A percentile compares a stretch with the other conserved stretches of the same genome.
Evolutionary conservation across 768 basidiomycete genomes (phyloP).

Genomic region (Hypholoma fasciculare): DNA sequence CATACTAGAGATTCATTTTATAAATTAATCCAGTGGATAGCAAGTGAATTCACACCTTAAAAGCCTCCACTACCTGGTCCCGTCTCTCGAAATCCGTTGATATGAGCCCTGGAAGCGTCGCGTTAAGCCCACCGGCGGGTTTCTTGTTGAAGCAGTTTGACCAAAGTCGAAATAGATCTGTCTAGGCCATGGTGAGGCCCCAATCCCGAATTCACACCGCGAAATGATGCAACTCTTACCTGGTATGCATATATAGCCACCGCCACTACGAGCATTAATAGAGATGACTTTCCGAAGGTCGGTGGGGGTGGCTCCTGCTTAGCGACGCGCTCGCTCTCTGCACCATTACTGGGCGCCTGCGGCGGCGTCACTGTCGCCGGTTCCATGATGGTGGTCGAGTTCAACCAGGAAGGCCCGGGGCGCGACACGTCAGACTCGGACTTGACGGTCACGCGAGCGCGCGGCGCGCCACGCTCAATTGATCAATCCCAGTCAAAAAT

Average conservation of each 20-base stretch:
- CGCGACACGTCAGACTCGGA: too few relatives aligned
- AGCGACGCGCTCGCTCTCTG: neutral
- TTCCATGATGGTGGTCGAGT: too few relatives aligned
- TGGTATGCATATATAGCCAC: slow-evolving; percentile 21
- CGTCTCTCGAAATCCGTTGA: slow-evolving; percentile 40
- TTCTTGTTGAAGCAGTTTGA: neutral
- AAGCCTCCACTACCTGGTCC: slow-evolving; percentile 74
- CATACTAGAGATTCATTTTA: slow-evolving; percentile 50
- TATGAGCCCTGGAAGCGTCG: slow-evolving; percentile 1
- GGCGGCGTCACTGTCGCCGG: neutral
- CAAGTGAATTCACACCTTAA: slow-evolving; percentile 54
- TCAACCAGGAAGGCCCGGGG: too few relatives aligned
- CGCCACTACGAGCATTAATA: slow-evolving; percentile 14
- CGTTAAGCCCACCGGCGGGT: neutral
- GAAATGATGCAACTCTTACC: slow-evolving; percentile 10
- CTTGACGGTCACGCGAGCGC: too few relatives aligned
- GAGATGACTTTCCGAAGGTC: slow-evolving; percentile 16
- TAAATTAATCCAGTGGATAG: neutral
- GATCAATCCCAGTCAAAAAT: too few relatives aligned
- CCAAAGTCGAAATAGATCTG: slow-evolving; percentile 7
- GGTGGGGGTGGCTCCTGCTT: slow-evolving; percentile 2
- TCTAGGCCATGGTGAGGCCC: slow-evolving; percentile 1
- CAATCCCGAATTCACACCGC: neutral
- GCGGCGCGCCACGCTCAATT: too few relatives aligned
- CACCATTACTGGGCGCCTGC: neutral